These are phyloP conservation scores for Pythium brachiatum DNA, from an alignment of 352 stramenopile genomes.

Conservation along the genomic window DNA sequence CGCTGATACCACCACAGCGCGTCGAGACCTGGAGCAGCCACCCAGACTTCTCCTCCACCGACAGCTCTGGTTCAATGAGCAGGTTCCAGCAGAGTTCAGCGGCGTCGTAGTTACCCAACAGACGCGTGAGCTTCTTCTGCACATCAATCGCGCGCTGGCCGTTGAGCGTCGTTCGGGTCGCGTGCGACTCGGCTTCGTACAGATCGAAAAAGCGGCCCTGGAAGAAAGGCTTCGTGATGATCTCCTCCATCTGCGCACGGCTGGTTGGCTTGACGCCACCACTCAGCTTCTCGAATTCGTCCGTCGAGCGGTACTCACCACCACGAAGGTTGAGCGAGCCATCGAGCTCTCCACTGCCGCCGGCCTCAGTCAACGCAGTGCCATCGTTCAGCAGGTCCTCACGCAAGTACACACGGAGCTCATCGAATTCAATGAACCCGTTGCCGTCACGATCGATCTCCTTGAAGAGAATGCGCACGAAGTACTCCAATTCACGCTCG, in stretches of 20 bases:
- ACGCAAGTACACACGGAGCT: slow-evolving; percentile 71
- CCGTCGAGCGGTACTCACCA: slow-evolving; percentile 31
- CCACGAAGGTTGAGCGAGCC: slow-evolving; percentile 38
- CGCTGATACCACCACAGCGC: slow-evolving; percentile 35
- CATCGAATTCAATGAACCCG: slow-evolving; percentile 90
- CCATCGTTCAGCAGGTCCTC: slow-evolving; percentile 24
- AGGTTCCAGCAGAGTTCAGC: slow-evolving; percentile 29
- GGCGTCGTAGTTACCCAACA: slow-evolving; percentile 36
- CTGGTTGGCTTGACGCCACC: slow-evolving; percentile 25
- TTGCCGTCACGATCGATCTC: slow-evolving; percentile 87
- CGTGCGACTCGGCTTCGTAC: slow-evolving; percentile 32
- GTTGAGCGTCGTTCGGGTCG: slow-evolving; percentile 14
- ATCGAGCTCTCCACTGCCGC: slow-evolving; percentile 26
- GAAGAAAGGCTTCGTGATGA: slow-evolving; percentile 24
- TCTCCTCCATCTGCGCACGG: slow-evolving; percentile 27
- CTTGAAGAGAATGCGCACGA: slow-evolving; percentile 34
- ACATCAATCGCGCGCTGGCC: slow-evolving; percentile 29
- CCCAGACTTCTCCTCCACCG: slow-evolving; percentile 15
- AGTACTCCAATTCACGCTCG: slow-evolving; percentile 31
- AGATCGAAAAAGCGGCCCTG: slow-evolving; percentile 31
- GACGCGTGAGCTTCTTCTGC: slow-evolving; percentile 37
- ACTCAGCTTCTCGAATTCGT: slow-evolving; percentile 35
- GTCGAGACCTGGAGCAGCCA: slow-evolving; percentile 30
- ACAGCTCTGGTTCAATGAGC: slow-evolving; percentile 28
- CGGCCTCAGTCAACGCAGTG: slow-evolving; percentile 10